Evolutionary conservation across 2,329 filamentous ascomycete genomes (phyloP), one percentile per base, ranked within the genome.

Genomic region (Arthrocladium fulminans): DNA sequence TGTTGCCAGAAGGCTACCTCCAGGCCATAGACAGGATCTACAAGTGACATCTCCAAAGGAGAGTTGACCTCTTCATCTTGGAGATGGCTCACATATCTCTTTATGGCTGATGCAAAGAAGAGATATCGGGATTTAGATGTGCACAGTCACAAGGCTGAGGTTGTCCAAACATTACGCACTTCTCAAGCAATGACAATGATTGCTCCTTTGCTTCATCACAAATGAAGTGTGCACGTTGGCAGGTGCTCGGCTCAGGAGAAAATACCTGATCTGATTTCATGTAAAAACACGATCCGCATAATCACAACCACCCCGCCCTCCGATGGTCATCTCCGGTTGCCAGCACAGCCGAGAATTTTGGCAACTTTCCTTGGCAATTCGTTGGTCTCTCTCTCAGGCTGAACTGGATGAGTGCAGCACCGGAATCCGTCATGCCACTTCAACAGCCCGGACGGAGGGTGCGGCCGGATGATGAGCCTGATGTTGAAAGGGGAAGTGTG

Each of bases 221-320:
- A 98, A 98, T 65, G 90, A 97, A 65, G 90, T 88, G 6, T 96
- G 89, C 70, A 96, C 97, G 92, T 73, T 98, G 69, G 97, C 92
- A 1, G 90, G 97, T 67, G 81, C 86, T 66, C 81, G 92, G 51
- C 74, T 97, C 23, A 97, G 90, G 90, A 85, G 79, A 64, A 79
- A 87, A 45, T 97, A 97, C 65, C 61, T 94, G 30, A 83, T 97
- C 34, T 82, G 90, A 30, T 92, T n/a, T 97, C 65, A 87, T 92
- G 78, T 89, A 96, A 60, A n/a, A 94, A 96, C 69, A 96, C 89
- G 1, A 95, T 97, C 59, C 80, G 92, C 51, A 97, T 90, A 2
- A 98, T n/a, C 90, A 0, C 88, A 89, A 0, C 72, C 97, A 35
- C 76, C 97, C 1, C 96, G 97, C 71, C 92, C 95, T 70, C 87